Percentiles rank a stretch among this genome's conserved stretches.
Conservation (phyloP, 805 yeast genomes). For the Metschnikowia noctiluminum region DNA sequence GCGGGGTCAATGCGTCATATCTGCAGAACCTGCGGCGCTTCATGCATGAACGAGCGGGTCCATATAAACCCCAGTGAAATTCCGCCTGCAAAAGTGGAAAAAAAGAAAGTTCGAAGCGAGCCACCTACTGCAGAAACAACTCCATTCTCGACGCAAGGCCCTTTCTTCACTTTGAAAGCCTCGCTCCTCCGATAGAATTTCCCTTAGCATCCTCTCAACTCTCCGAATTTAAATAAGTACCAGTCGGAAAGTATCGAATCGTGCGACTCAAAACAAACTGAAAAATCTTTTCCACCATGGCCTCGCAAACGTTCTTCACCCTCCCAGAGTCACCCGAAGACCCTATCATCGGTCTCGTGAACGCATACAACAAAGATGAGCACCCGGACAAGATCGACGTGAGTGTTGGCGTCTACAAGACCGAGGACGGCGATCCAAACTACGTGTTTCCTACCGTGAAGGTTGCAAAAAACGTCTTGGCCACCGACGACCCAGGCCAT, state of each 20-base stretch:
- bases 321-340: conserved; percentile 13
- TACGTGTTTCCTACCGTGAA: conserved; percentile 38
- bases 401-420: conserved; percentile 45
- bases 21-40: background rate
- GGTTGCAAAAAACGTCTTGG: conserved; percentile 32
- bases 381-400: conserved; percentile 37
- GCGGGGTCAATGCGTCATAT: conserved; percentile 4
- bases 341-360: conserved; percentile 19
- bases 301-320: conserved; percentile 6
- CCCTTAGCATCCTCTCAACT: background rate
- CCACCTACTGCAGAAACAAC: background rate
- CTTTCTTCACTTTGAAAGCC: too few relatives aligned
- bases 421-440: conserved; percentile 31
- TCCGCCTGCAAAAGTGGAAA: background rate
- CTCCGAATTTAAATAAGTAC: too few relatives aligned
- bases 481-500: conserved; percentile 39
- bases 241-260: too few relatives aligned
- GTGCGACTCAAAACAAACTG: too few relatives aligned
- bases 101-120: background rate
- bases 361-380: conserved; percentile 21
- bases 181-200: background rate
- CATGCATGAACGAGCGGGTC: conserved; percentile 6
- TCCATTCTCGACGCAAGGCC: background rate
- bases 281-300: background rate
- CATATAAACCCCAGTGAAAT: conserved; percentile 1